phyloP scores from a whole-genome alignment of 371 early-diverging fungal species.

The Mucor circinelloides region DNA sequence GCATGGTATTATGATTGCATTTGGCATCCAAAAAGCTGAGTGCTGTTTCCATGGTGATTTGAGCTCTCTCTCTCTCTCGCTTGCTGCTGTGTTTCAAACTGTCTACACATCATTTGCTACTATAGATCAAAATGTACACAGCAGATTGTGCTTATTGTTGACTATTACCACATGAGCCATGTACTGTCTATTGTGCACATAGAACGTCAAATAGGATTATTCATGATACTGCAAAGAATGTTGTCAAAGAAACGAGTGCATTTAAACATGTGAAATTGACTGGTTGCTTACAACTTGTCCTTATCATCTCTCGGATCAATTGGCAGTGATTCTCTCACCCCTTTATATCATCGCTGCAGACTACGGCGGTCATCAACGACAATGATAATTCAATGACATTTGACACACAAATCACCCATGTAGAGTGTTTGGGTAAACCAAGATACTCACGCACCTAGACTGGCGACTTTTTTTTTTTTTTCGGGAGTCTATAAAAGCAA shows the following conservation, averaged over 20 bases:
- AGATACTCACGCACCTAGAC: not conserved
- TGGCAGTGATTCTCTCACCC: not conserved
- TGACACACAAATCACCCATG: slow-evolving; percentile 9
- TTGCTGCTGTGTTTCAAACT: too few species aligned
- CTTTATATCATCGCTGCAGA: slow-evolving; percentile 4
- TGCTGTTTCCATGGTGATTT: too few species aligned
- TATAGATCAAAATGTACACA: too few species aligned
- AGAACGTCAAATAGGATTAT: too few species aligned
- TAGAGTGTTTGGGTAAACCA: not conserved
- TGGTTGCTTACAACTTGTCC: not conserved
- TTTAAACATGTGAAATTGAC: not conserved
- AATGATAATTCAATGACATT: slow-evolving; percentile 24
- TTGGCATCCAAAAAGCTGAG: too few species aligned
- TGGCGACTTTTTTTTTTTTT: slow-evolving; percentile 13
- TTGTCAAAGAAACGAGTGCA: slow-evolving; percentile 12
- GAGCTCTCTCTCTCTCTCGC: too few species aligned
- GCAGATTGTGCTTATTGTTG: too few species aligned
- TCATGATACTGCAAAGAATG: not conserved
- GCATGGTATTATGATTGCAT: too few species aligned
- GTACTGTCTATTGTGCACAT: too few species aligned
- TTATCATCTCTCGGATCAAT: not conserved
- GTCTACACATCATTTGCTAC: too few species aligned
- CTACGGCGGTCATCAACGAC: slow-evolving; percentile 2
- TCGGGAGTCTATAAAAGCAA: not conserved
- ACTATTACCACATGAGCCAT: too few species aligned